Evolutionary conservation across 192 early-diverging fungal genomes (phyloP).

Genomic region (Jimgerdemannia lactiflua): DNA sequence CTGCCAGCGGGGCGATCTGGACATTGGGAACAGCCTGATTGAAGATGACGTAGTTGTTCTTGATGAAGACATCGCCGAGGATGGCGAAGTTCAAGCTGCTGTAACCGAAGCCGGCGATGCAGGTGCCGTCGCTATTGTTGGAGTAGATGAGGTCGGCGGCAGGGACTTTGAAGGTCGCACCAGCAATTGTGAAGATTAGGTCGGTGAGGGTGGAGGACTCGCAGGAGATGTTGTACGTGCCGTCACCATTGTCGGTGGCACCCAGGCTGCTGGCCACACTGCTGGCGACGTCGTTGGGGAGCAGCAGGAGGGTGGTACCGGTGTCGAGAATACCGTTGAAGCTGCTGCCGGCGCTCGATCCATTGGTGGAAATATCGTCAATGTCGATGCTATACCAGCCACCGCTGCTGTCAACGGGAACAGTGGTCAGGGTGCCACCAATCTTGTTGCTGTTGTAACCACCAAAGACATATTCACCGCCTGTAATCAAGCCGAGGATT

Average conservation of each 20-base stretch:
- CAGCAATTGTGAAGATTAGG: conserved; percentile 17
- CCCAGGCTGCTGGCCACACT: conserved; percentile 38
- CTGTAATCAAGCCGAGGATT: background rate
- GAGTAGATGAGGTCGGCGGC: background rate
- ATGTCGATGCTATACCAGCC: conserved; percentile 14
- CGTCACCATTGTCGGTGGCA: conserved; percentile 28
- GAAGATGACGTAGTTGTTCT: conserved; percentile 56
- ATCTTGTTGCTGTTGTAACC: conserved; percentile 39
- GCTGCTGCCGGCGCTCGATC: background rate
- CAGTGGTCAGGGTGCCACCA: conserved; percentile 38
- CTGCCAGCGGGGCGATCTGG: conserved; percentile 34
- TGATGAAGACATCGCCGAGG: conserved; percentile 57
- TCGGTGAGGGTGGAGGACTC: background rate
- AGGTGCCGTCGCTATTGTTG: background rate
- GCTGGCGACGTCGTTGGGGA: conserved; percentile 50
- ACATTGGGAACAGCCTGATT: conserved; percentile 43
- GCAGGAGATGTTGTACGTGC: conserved; percentile 21
- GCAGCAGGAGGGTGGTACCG: conserved; percentile 63
- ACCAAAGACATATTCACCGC: conserved; percentile 45
- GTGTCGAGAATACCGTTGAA: conserved; percentile 56
- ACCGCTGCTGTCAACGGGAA: conserved; percentile 27
- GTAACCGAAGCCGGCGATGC: conserved; percentile 23
- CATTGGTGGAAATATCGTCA: conserved; percentile 27
- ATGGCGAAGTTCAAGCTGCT: conserved; percentile 26
- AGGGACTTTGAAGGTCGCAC: background rate